These are phyloP conservation scores for Caloboletus inedulis DNA, from an alignment of 1,284 basidiomycete genomes.

Conservation along the genomic window DNA sequence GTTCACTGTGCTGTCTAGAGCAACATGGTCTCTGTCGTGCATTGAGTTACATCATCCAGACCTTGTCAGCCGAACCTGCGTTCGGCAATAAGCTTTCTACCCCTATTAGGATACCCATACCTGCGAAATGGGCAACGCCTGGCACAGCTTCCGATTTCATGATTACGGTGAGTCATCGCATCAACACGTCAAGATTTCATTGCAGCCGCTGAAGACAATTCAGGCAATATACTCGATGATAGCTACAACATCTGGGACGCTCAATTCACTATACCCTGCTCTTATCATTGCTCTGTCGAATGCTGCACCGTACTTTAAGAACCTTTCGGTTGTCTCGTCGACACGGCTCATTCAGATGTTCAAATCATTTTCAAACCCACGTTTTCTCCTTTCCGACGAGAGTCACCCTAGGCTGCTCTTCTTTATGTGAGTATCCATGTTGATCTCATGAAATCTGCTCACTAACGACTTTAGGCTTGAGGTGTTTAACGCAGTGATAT, in stretches of 20 bases:
- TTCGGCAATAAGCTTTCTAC: constrained; percentile 70
- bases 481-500: constrained; percentile 82
- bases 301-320: constrained; percentile 80
- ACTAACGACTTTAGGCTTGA: constrained; percentile 64
- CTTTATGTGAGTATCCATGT: constrained; percentile 62
- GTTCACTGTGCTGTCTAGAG: constrained; percentile 44
- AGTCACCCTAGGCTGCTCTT: constrained; percentile 90
- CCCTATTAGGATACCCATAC: constrained; percentile 61
- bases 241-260: constrained; percentile 78
- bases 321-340: constrained; percentile 78
- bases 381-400: constrained; percentile 89
- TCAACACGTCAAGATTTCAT: neutral
- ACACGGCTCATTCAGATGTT: constrained; percentile 85
- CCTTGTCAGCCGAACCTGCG: constrained; percentile 77
- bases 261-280: constrained; percentile 87
- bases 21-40: constrained; percentile 89
- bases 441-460: neutral
- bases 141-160: constrained; percentile 85
- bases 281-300: constrained; percentile 90
- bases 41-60: constrained; percentile 89
- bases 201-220: constrained; percentile 11
- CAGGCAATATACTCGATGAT: constrained; percentile 87
- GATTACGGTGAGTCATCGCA: constrained; percentile 61
- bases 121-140: constrained; percentile 68
- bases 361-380: constrained; percentile 83